Evolutionary conservation across 495 filamentous ascomycete genomes (phyloP), one percentile per base, ranked within the genome.

Genomic region (Aspergillus homomorphus): DNA sequence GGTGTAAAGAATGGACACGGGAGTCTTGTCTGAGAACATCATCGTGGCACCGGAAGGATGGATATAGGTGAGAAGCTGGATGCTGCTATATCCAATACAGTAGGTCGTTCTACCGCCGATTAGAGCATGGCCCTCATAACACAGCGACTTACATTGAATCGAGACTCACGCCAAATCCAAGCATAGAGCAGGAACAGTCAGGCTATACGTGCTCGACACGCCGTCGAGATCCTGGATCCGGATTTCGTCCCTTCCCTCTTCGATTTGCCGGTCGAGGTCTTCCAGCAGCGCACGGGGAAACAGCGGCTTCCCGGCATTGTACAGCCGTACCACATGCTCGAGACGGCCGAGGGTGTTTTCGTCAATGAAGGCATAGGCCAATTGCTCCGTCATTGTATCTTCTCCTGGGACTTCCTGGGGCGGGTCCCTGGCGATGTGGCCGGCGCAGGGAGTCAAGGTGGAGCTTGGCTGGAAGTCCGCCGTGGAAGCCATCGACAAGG

Each of bases 271-370:
- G 28, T 62, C 53, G 12, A 70, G 53, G 28, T 62, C 62, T 28
- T 58, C 62, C 23, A 68, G 56, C 9, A 68, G 53, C 7, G 28
- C 19, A n/a, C 66, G 66, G 10, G 66, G 62, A 53, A 68, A 68
- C 9, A 68, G 61, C 30, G 58, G 58, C 16, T 63, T 65, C 3
- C 66, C 66, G 1, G 52, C 38, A 4, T 49, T 45, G 51, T 63
- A 68, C 24, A 65, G 51, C 1, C 45, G 48, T 8, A 16, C 20
- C 30, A 65, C 50, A 33, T 68, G 62, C 7, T 44, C 52, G 1
- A 68, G 10, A 28, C 53, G 42, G 0, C 12, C n/a, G 3, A 57
- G 33, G 9, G 45, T 60, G 15, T 60, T 57, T 10, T 58, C 28
- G 42, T 64, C 61, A 7, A 53, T 9, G 23, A 56, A 15, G 18